Percentiles rank a stretch among this genome's conserved stretches.
Evolutionary conservation across 2,329 filamentous ascomycete species (phyloP).

Genomic region (Diaporthe vaccinii): DNA sequence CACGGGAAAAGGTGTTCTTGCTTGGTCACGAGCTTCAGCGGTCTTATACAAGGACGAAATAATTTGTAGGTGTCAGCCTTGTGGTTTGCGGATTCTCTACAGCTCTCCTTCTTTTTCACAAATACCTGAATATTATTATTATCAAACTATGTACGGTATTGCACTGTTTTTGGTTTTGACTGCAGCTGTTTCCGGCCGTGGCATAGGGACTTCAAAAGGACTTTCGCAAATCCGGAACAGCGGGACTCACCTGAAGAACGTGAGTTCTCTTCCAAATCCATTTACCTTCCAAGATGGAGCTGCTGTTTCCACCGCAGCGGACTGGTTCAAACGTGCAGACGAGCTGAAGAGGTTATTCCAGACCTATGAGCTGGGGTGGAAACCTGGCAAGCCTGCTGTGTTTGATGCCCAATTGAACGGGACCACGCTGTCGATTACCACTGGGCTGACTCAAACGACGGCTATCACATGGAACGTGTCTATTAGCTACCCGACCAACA

Average conservation of each 20-base stretch:
- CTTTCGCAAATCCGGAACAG: not conserved
- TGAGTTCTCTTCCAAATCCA: slow-evolving; percentile 51
- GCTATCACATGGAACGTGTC: slow-evolving; percentile 50
- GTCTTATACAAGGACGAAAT: too few relatives aligned
- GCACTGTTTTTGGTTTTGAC: not conserved
- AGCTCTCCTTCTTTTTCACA: not conserved
- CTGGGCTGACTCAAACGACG: slow-evolving; percentile 45
- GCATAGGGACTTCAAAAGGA: not conserved
- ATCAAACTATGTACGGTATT: not conserved
- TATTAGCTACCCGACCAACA: slow-evolving; percentile 52
- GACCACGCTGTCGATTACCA: slow-evolving; percentile 53
- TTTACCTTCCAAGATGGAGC: slow-evolving; percentile 56
- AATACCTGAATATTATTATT: not conserved
- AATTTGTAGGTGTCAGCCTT: not conserved
- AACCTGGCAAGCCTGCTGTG: slow-evolving; percentile 51
- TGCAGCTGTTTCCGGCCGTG: not conserved
- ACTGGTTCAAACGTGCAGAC: slow-evolving; percentile 57
- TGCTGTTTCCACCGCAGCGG: slow-evolving; percentile 53
- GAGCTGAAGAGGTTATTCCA: slow-evolving; percentile 55
- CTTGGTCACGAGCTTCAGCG: not conserved
- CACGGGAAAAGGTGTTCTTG: not conserved
- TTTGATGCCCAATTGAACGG: slow-evolving; percentile 52
- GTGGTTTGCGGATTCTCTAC: not conserved
- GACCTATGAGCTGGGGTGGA: slow-evolving; percentile 54
- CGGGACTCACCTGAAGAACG: not conserved